Evolutionary conservation across 2,329 filamentous ascomycete genomes (phyloP).

Genomic region (Paramyrothecium sp.): DNA sequence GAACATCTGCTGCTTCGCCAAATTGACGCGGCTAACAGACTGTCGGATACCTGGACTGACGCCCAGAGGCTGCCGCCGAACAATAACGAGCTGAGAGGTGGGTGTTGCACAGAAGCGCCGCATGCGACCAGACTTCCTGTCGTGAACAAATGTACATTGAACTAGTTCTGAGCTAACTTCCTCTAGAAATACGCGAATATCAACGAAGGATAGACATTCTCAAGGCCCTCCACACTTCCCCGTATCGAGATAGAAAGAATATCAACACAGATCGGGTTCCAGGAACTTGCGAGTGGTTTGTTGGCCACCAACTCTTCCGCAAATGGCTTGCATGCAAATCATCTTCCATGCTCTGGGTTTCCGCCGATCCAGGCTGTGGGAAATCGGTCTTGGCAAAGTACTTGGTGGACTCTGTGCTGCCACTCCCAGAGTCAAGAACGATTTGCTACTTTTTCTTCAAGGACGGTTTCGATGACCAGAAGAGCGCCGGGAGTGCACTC

Average conservation of each 20-base stretch:
- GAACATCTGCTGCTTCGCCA: too few species aligned
- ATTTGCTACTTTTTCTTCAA: slow-evolving; percentile 45
- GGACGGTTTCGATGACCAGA: slow-evolving; percentile 36
- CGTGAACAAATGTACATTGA: too few species aligned
- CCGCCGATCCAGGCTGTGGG: slow-evolving; percentile 41
- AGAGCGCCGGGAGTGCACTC: slow-evolving; percentile 23
- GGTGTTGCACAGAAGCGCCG: too few species aligned
- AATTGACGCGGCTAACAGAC: too few species aligned
- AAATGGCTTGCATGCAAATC: slow-evolving; percentile 5
- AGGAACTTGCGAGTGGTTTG: slow-evolving; percentile 16
- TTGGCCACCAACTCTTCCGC: slow-evolving; percentile 4
- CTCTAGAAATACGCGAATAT: too few species aligned
- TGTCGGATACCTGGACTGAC: too few species aligned
- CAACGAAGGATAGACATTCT: neutral
- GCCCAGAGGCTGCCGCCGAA: too few species aligned
- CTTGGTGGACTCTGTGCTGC: slow-evolving; percentile 28
- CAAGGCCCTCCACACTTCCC: slow-evolving; percentile 4
- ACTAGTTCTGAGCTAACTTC: too few species aligned
- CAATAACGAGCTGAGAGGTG: too few species aligned
- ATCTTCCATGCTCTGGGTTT: slow-evolving; percentile 21
- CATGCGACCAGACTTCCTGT: too few species aligned
- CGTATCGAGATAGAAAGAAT: slow-evolving; percentile 14
- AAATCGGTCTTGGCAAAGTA: slow-evolving; percentile 40
- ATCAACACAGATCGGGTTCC: slow-evolving; percentile 7
- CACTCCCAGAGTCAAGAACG: slow-evolving; percentile 10